phyloP scores from a whole-genome alignment of 495 filamentous ascomycete genomes.

The Oidiodendron maius region DNA sequence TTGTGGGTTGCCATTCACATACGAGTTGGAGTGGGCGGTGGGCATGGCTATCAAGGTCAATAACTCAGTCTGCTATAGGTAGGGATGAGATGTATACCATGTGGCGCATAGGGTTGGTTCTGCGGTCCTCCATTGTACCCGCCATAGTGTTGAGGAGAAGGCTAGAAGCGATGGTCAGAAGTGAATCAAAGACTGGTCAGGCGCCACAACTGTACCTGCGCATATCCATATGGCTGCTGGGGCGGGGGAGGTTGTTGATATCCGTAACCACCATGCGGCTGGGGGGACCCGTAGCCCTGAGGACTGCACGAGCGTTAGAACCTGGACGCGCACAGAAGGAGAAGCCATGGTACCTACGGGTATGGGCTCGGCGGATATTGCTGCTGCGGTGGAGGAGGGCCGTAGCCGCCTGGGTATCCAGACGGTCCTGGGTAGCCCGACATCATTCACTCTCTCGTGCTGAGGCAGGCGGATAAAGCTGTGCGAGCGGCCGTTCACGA shows the following conservation, averaged over 20 bases:
- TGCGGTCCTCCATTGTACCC: slow-evolving; percentile 31
- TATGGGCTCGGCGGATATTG: slow-evolving; percentile 28
- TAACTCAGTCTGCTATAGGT: too few species aligned
- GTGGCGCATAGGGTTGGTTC: too few species aligned
- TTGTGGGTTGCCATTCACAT: slow-evolving; percentile 42
- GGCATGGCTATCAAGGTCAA: slow-evolving; percentile 30
- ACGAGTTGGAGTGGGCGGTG: slow-evolving; percentile 43
- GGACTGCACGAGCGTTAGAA: slow-evolving; percentile 21
- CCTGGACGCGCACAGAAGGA: neutral
- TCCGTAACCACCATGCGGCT: slow-evolving; percentile 31
- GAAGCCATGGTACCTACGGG: slow-evolving; percentile 23
- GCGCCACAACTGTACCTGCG: slow-evolving; percentile 14
- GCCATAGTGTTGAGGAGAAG: slow-evolving; percentile 36
- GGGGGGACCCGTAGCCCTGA: slow-evolving; percentile 30
- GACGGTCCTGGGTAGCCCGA: slow-evolving; percentile 26
- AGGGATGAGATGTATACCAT: too few species aligned
- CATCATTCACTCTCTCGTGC: too few species aligned
- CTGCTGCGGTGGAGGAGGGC: slow-evolving; percentile 23
- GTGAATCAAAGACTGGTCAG: too few species aligned
- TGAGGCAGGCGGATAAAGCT: too few species aligned
- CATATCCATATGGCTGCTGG: slow-evolving; percentile 17
- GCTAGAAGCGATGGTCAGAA: slow-evolving; percentile 23
- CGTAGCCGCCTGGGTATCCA: slow-evolving; percentile 28
- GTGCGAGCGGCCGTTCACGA: too few species aligned
- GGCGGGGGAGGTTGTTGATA: slow-evolving; percentile 39